Base-by-base conservation (phyloP, 768 basidiomycete species). In the Paxillus involutus region DNA sequence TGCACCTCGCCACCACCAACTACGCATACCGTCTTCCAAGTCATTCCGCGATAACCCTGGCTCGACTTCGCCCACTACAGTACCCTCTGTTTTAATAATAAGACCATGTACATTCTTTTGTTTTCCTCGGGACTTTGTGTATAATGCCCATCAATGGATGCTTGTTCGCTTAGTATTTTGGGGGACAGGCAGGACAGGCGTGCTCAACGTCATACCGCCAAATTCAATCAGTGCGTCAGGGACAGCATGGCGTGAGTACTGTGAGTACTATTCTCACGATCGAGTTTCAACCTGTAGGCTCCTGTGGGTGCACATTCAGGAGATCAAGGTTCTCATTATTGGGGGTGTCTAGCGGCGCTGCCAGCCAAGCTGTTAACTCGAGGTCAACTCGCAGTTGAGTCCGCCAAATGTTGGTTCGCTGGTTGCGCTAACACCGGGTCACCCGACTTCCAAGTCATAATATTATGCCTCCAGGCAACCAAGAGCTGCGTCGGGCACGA, bases 81-180 rank as follows among this genome's bases (percentile, higher is more conserved):
- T 61, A 56, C 56, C 43, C 56, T 56, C 53, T 53, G 42, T 66
- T 55, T 63, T 35, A 52, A 61, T 66, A 58, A 67, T 67, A 61
- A 61, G 24, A 61, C 61, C 56, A 61, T 67, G 65, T 67, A 68
- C 58, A 68, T 68, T 66, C 65, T 63, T 61, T 68, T 67, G 61
- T 61, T 26, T 63, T 67, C 12, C 39, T 30, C n/a, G 42, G 59
- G 35, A 53, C 57, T 53, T 56, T 68, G 66, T 66, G 21, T 59
- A 59, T 59, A 60, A 62, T 16, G 51, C 52, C 21, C 47, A 29
- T 58, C 53, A 57, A 65, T 58, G 53, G 62, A 58, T 65, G 58
- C 60, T 60, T 35, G 35, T 35, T 35, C 35, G 35, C 5, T 13
- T 12, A 14, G 12, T 35, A 14, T 26, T 26, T 26, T 3, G 26